Base-by-base conservation (phyloP, 2,329 filamentous ascomycete species). In the Dothiorella sarmentorum region DNA sequence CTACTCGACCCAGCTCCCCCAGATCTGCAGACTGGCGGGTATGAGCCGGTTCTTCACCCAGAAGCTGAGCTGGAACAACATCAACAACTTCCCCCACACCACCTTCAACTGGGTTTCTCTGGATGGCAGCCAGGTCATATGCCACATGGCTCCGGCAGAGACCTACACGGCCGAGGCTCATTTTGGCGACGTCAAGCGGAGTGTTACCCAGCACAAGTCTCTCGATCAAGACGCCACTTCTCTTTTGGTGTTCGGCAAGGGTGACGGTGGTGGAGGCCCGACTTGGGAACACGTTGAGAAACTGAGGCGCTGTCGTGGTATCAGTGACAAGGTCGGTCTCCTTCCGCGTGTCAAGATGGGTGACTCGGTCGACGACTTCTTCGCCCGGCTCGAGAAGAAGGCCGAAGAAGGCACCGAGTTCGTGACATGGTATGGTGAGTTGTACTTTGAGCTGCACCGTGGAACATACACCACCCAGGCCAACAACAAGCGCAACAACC, bases 31-130 rank as follows among this genome's bases (percentile, higher is more conserved):
- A 3, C 79, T 97, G 26, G 89, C 94, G n/a, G 93, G 91, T 18
- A 97, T 99, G 94, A 89, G 85, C 60, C 85, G 93, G 31, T 99
- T 99, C 79, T 88, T 99, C 68, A 99, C 94, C 0, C 94, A 99
- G 74, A 99, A 99, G 78, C 80, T 99, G 61, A 97, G 93, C 79
- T 99, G 94, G 94, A 97, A 97, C 79, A 97, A 97, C 72, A 97
- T 97, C 82, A 97, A 97, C 77, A 96, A 89, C 69, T 99, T 97
- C 76, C 94, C 94, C 0, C 94, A 97, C 71, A 97, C 94, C 5
- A 97, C 94, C 0, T 99, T 99, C 81, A 96, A 96, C 74, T 99
- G 94, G 94, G 92, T 99, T 29, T 85, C 91, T 11, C 84, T 97
- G 13, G 94, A 99, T 72, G 93, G 94, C 60, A 96, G 90, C 68